phyloP scores from a whole-genome alignment of 306 rosid genomes.

The Lathyrus sativus region DNA sequence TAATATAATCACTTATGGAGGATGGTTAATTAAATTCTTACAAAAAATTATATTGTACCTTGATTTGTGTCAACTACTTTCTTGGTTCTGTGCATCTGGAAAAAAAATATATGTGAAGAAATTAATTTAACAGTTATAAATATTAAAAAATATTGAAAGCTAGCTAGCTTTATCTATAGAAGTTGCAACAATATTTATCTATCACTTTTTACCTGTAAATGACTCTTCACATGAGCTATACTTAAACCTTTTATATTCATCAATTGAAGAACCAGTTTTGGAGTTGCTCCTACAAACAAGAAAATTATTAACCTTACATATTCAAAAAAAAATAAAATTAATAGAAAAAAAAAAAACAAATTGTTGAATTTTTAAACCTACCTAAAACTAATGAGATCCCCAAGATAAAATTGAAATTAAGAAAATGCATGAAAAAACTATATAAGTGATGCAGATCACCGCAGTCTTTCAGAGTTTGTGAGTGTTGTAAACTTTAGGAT shows the following conservation, averaged over 20 bases:
- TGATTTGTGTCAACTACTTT: slow-evolving; percentile 67
- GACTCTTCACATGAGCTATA: slow-evolving; percentile 98
- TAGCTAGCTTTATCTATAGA: background rate
- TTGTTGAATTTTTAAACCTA: slow-evolving; percentile 17
- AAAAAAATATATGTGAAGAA: slow-evolving; percentile 15
- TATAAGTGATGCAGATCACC: background rate
- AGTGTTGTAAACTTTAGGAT: background rate
- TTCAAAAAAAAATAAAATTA: slow-evolving; percentile 6
- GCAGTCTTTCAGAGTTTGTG: background rate
- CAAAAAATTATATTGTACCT: slow-evolving; percentile 51
- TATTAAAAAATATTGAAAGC: background rate
- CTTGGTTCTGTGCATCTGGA: slow-evolving; percentile 91
- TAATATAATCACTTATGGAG: slow-evolving; percentile 21
- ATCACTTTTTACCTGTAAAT: slow-evolving; percentile 68
- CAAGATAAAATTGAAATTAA: slow-evolving; percentile 11
- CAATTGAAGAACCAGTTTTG: slow-evolving; percentile 94
- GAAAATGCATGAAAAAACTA: background rate
- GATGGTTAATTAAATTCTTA: background rate
- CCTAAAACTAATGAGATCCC: background rate
- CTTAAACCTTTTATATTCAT: slow-evolving; percentile 92
- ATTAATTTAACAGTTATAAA: background rate
- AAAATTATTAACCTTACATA: slow-evolving; percentile 17
- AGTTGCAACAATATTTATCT: slow-evolving; percentile 3
- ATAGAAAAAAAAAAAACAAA: background rate
- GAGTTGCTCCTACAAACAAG: slow-evolving; percentile 78